Percentiles rank a stretch among this genome's conserved stretches.
Evolutionary conservation across 2,329 filamentous ascomycete genomes (phyloP).

Genomic region (Alternaria alternata): DNA sequence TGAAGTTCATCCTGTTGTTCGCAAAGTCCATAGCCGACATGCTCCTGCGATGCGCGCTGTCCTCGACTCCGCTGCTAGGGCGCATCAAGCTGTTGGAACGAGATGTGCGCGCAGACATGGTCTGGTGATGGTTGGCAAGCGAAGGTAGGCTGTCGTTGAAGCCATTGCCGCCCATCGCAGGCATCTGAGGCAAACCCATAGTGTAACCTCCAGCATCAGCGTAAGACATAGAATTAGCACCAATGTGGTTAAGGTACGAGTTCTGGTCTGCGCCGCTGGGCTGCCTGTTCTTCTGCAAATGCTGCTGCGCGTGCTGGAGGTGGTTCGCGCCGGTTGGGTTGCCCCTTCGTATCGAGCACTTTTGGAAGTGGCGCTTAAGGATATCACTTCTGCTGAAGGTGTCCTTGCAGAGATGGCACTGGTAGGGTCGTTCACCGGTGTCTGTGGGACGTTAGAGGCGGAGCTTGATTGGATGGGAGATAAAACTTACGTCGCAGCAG

Average conservation of each 20-base stretch:
- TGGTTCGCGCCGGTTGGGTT: constrained; percentile 96
- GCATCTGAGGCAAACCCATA: constrained; percentile 47
- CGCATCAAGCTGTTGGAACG: constrained; percentile 60
- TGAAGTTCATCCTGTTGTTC: constrained; percentile 45
- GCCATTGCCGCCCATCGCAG: constrained; percentile 41
- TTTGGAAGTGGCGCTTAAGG: constrained; percentile 98
- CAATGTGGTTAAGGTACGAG: constrained; percentile 48
- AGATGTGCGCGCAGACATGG: constrained; percentile 59
- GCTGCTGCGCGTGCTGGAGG: constrained; percentile 88
- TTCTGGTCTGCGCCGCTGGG: constrained; percentile 46
- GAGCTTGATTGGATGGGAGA: constrained; percentile 6
- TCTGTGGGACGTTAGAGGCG: constrained; percentile 65
- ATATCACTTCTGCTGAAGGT: constrained; percentile 98
- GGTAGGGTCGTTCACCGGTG: constrained; percentile 96
- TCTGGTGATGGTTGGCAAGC: constrained; percentile 50
- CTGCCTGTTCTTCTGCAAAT: constrained; percentile 74
- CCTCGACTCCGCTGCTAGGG: constrained; percentile 48
- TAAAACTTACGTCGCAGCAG: constrained; percentile 86
- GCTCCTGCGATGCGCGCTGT: constrained; percentile 44
- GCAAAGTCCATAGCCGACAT: constrained; percentile 48
- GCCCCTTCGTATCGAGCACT: constrained; percentile 94
- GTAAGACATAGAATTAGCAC: constrained; percentile 45
- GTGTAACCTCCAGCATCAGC: constrained; percentile 41
- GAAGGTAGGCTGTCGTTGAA: constrained; percentile 51
- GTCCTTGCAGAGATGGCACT: constrained; percentile 96